These are phyloP conservation scores for Zygoascus biomembranicola DNA, from an alignment of 805 yeast genomes.

Conservation along the genomic window DNA sequence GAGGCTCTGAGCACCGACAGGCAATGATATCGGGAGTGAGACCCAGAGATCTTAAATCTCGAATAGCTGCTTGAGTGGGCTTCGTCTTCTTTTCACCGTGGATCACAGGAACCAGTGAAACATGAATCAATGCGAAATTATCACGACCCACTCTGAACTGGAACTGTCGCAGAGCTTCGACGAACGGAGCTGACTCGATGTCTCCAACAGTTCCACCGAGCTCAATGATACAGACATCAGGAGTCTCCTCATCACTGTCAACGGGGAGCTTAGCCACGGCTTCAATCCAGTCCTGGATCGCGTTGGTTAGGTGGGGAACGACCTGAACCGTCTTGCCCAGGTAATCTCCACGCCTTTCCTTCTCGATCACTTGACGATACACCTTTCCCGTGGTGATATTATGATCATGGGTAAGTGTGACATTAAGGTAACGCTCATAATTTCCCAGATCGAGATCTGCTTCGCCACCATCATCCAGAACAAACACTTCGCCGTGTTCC, in stretches of 20 bases:
- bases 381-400: slow-evolving; percentile 98
- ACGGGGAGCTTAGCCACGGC: slow-evolving; percentile 87
- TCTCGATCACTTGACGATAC: slow-evolving; percentile 87
- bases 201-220: slow-evolving; percentile 99
- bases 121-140: slow-evolving; percentile 93
- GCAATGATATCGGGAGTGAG: slow-evolving; percentile 95
- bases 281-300: slow-evolving; percentile 98
- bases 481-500: slow-evolving; percentile 99
- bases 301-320: slow-evolving; percentile 95
- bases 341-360: slow-evolving; percentile 93
- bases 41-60: slow-evolving; percentile 92
- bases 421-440: slow-evolving; percentile 92
- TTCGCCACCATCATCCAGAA: slow-evolving; percentile 97
- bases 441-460: slow-evolving; percentile 97
- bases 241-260: slow-evolving; percentile 76
- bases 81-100: slow-evolving; percentile 99
- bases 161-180: slow-evolving; percentile 97
- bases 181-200: slow-evolving; percentile 97
- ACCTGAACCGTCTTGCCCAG: slow-evolving; percentile 99
- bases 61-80: slow-evolving; percentile 98
- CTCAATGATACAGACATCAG: slow-evolving; percentile 95
- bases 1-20: slow-evolving; percentile 83
- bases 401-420: slow-evolving; percentile 87
- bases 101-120: slow-evolving; percentile 93
- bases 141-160: slow-evolving; percentile 94